Conservation (phyloP, 2,329 filamentous ascomycete genomes). For the Trichophyton mentagrophytes region DNA sequence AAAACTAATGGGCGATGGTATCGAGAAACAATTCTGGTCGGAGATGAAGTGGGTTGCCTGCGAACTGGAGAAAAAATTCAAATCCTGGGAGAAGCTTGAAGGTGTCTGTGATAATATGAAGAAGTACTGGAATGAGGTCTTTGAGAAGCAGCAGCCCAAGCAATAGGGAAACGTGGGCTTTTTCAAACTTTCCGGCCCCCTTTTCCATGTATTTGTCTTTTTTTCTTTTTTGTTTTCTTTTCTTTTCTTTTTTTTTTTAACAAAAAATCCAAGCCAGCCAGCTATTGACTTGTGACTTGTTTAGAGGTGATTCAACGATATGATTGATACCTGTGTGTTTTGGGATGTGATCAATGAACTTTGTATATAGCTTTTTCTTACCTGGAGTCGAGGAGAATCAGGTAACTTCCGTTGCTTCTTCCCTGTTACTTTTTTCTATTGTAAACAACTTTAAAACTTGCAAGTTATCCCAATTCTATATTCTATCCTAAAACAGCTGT, state of each 20-base stretch:
- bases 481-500: background rate
- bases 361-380: background rate
- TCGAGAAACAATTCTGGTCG: constrained; percentile 28
- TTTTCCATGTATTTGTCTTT: background rate
- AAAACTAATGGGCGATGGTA: constrained; percentile 22
- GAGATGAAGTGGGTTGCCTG: constrained; percentile 30
- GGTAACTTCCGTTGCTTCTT: background rate
- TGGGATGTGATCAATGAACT: background rate
- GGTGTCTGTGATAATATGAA: constrained; percentile 24
- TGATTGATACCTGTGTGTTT: background rate
- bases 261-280: background rate
- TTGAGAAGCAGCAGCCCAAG: constrained; percentile 11
- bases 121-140: constrained; percentile 26
- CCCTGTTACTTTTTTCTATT: background rate
- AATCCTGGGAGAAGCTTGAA: constrained; percentile 22
- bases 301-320: background rate
- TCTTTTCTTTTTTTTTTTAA: too few species aligned
- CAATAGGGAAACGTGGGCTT: background rate
- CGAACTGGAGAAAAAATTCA: constrained; percentile 24
- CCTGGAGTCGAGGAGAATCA: background rate
- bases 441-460: background rate
- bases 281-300: background rate
- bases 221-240: too few species aligned
- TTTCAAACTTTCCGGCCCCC: background rate
- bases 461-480: background rate